Evolutionary conservation across 83 land plant species (phyloP).

Genomic region (Picea abies): DNA sequence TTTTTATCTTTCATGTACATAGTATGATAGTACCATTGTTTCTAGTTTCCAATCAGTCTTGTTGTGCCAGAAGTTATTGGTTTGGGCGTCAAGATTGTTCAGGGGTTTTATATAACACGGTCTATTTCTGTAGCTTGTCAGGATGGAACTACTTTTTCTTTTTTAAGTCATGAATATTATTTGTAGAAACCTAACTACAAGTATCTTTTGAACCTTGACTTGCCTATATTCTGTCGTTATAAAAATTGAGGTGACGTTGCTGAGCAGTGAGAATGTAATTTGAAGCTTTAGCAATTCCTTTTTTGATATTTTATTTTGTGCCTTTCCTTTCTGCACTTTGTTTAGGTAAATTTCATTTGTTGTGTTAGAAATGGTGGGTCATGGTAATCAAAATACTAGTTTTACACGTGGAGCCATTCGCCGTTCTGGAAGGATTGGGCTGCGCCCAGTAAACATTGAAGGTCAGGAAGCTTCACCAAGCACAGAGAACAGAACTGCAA

Average conservation of each 20-base stretch:
- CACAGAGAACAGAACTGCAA: neutral
- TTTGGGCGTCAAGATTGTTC: neutral
- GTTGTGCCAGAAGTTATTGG: constrained; percentile 6
- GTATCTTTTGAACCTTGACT: neutral
- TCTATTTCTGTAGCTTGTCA: neutral
- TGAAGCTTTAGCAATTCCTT: neutral
- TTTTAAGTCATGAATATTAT: neutral
- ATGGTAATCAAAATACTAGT: neutral
- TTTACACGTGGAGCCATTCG: constrained; percentile 12
- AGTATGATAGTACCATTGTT: neutral
- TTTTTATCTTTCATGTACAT: neutral
- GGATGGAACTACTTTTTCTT: neutral
- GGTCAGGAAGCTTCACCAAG: neutral
- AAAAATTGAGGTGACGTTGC: neutral
- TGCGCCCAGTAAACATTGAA: constrained; percentile 1
- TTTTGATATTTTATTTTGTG: neutral
- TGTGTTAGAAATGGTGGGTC: constrained; percentile 11
- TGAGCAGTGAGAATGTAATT: neutral
- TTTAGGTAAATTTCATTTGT: neutral
- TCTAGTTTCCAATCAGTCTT: neutral
- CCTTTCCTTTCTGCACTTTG: neutral
- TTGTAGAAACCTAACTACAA: constrained; percentile 1
- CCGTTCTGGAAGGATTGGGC: neutral
- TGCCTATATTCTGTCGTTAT: neutral
- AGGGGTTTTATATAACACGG: constrained; percentile 6